Evolutionary conservation across 805 yeast species (phyloP), one percentile per base, ranked within the genome.

Genomic region (Yarrowia hollandica): DNA sequence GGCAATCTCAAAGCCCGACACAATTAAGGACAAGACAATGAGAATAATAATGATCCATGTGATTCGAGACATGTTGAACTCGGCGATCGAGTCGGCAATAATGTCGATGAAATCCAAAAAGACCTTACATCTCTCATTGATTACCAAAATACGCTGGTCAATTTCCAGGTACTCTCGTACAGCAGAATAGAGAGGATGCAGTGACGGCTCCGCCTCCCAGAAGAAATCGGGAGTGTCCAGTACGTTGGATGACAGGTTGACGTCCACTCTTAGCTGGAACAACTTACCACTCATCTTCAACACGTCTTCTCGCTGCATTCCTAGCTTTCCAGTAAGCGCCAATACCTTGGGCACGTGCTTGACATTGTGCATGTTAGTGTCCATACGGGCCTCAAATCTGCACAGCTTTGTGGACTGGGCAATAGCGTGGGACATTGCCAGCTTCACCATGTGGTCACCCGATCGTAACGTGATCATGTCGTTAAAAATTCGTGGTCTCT

Each of bases 201-300:
- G 78, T 34, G 96, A 91, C 5, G 99, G 99, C 72, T 94, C 99
- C 62, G 74, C 73, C 26, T 91, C 88, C 99, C 99, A 94, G 71
- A 94, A 94, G 68, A 89, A 90, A 62, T 90, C 96, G 0, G 99
- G 99, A 0, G 96, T 90, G 68, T 94, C 99, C 58, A 94, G 76
- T 19, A 94, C 90, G 63, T 88, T 88, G 10, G 97, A 88, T 4
- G 92, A 85, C 52, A 94, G 74, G 69, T 94, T 94, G 5, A 94
- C 97, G 71, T 94, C 98, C 12, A 91, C 96, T 52, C 98, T 77
- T 25, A 94, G 72, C 66, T 90, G 91, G 77, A 92, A 92, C 46
- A 94, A 74, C 68, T 86, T 84, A 7, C 99, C 99, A 1, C 96
- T 88, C 67, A 92, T 90, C 68, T 86, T 89, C 62, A 92, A 70